Evolutionary conservation across 768 basidiomycete species (phyloP).

Genomic region (Lactifluus hygrophoroides): DNA sequence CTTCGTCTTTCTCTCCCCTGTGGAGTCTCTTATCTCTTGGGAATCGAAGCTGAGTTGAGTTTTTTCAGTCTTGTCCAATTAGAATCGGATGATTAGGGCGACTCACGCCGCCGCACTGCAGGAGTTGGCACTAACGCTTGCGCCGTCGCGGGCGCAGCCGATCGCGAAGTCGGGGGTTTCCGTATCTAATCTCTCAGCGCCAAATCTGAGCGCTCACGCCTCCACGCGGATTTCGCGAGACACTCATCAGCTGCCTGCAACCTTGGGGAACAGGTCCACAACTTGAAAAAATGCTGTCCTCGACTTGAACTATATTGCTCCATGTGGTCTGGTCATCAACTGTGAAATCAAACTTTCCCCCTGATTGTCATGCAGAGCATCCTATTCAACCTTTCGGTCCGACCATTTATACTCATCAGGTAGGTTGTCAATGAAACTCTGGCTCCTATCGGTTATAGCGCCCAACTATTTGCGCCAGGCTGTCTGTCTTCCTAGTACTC

Average conservation of each 20-base stretch:
- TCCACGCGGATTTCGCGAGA: background rate
- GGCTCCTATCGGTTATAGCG: background rate
- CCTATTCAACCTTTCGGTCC: background rate
- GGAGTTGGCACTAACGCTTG: too few relatives aligned
- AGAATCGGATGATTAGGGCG: background rate
- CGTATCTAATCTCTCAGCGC: background rate
- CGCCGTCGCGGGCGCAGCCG: background rate
- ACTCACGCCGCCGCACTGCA: background rate
- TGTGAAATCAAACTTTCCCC: background rate
- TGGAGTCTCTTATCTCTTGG: background rate
- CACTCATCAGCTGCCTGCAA: background rate
- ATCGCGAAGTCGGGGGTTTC: background rate
- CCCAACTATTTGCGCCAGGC: background rate
- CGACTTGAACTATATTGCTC: background rate
- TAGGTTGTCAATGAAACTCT: background rate
- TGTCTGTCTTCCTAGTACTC: background rate
- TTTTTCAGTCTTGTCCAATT: background rate
- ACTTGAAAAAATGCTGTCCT: background rate
- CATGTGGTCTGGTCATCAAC: background rate
- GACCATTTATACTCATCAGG: background rate
- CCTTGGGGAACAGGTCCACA: background rate
- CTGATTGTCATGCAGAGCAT: background rate
- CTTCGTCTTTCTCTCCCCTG: background rate
- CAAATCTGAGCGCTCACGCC: background rate
- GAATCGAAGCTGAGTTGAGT: background rate